Evolutionary conservation across 2,329 filamentous ascomycete species (phyloP), one percentile per base, ranked within the genome.

Genomic region (Huntiella savannae): DNA sequence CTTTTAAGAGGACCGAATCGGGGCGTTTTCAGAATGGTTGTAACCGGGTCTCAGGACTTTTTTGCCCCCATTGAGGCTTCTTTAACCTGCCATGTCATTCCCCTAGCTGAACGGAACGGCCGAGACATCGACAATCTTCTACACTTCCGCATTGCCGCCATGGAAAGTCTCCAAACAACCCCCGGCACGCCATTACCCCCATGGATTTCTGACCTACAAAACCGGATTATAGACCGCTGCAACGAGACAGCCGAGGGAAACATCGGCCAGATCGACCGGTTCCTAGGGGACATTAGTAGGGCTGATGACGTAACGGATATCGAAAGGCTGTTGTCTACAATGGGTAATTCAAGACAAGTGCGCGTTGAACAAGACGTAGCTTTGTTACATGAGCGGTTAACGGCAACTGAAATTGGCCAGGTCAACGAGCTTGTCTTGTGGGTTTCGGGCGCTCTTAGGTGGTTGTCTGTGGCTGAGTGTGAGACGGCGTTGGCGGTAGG

Each of bases 391-490:
- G 53, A 53, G 17, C 54, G 44, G 3, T 54, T 58, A 2, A 61
- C 58, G 0, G 37, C 55, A 3, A 60, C 59, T 36, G 59, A 62
- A 43, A 60, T 62, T 3, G 41, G 54, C 7, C 59, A 62, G 39
- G 61, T 61, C 40, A 62, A 62, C 43, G 60, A 62, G 45, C 58
- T 62, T 11, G 59, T 62, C 17, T 50, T 58, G n/a, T 62, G 60
- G 59, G 46, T 61, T 7, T 54, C 56, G 22, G 47, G 44, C 5
- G 58, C 54, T 2, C 48, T 53, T 12, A 43, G 49, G 2, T 60
- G 54, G 50, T 52, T 59, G 8, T 39, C 51, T 1, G 45, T 57
- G 2, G 51, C 53, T 2, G 46, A 52, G 36, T 53, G 61, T 50
- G 59, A 61, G 45, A 53, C 53, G 4, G 19, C 15, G 4, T 13